Conservation (phyloP, 2,329 filamentous ascomycete genomes). For the Raffaelea arxii region DNA sequence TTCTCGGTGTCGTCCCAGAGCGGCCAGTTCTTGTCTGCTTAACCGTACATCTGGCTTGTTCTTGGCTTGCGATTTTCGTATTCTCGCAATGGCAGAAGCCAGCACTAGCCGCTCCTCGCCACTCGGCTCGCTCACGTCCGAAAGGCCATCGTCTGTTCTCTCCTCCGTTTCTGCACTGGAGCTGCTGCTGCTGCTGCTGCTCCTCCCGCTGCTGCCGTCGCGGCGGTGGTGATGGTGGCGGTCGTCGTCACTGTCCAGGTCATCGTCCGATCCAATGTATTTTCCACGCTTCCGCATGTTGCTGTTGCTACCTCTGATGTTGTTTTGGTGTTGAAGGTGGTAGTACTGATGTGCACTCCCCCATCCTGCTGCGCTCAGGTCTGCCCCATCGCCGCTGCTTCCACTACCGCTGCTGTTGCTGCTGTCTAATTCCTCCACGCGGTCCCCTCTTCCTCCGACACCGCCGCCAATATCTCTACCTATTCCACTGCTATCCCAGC, state of each 20-base stretch:
- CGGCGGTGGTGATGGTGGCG: no score
- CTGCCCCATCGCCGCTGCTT: constrained; percentile 45
- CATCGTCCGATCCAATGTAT: constrained; percentile 33
- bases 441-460: constrained; percentile 24
- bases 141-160: constrained; percentile 31
- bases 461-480: neutral
- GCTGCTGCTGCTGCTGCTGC: neutral
- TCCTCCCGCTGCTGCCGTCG: neutral
- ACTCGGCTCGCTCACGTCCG: constrained; percentile 28
- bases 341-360: neutral
- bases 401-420: constrained; percentile 43
- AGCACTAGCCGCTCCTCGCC: constrained; percentile 59
- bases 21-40: constrained; percentile 69
- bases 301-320: neutral
- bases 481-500: neutral
- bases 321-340: neutral
- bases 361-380: constrained; percentile 36
- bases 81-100: constrained; percentile 69
- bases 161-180: constrained; percentile 19
- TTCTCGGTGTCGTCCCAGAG: constrained; percentile 59
- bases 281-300: constrained; percentile 22
- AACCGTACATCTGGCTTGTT: constrained; percentile 74
- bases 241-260: constrained; percentile 25
- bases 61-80: constrained; percentile 64
- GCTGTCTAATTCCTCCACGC: constrained; percentile 61